Evolutionary conservation across 108 stramenopile species (phyloP), one percentile per base, ranked within the genome.

Genomic region (Pinguiococcus pyrenoidosus): DNA sequence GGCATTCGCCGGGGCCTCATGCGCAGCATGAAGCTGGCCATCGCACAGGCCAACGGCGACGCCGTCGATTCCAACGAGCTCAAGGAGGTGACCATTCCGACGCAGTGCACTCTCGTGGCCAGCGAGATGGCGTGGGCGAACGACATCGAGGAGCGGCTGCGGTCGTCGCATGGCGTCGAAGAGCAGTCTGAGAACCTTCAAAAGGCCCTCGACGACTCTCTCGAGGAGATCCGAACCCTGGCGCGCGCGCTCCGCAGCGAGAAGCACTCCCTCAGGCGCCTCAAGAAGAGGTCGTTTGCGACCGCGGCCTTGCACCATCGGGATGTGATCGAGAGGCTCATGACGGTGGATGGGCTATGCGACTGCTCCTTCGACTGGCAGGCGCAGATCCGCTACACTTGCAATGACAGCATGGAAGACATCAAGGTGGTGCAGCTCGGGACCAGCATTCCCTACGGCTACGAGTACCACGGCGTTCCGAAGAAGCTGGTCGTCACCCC

Each of bases 251-350:
- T n/a, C n/a, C n/a, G n/a, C n/a, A n/a, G n/a, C n/a, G n/a, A n/a
- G n/a, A n/a, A n/a, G n/a, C n/a, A n/a, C n/a, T n/a, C n/a, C n/a
- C n/a, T 40, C 6, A 20, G 13, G 16, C 20, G 8, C 6, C 17
- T 40, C 39, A 20, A 7, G 20, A 20, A 9, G 17, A 40, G 39
- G 39, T 40, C 68, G 0, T 65, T 74, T 28, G 51, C 74, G 23
- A 76, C 73, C 18, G 43, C 69, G 1, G 75, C 74, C 33, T 72
- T 73, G 10, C 75, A 76, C 41, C 56, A 69, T 29, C 59, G 75
- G 10, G 69, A 71, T 30, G 67, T 76, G 4, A 35, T 76, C 14
- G 66, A 71, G 41, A 54, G 21, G 3, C 23, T 76, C 26, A 22
- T 67, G 28, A 24, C 57, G 25, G 57, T 59, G 30, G 8, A 63